Evolutionary conservation across 176 grass and related monocot genomes (phyloP), one percentile per base, ranked within the genome.

Genomic region (Chloris gayana): DNA sequence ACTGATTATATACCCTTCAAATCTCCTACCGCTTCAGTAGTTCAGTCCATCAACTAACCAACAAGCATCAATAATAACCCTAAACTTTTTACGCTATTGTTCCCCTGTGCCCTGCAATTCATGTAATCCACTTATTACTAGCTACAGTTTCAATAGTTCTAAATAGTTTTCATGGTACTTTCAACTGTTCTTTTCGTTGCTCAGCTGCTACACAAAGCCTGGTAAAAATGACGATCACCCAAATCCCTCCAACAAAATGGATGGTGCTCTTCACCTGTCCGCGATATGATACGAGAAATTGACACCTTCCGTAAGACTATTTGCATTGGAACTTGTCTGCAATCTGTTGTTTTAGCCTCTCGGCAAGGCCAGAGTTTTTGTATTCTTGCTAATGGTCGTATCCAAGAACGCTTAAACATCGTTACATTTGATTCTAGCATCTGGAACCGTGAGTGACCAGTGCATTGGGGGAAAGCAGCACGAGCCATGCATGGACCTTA

Each of bases 361-460:
- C 26, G 45, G 35, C n/a, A 72, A 12, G 35, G 26, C 50, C 50
- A 54, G 57, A 72, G 17, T 18, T 57, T 57, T 72, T 82, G 46
- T 35, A 59, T 24, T 27, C n/a, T 67, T 78, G 80, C 73, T 47
- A 60, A 66, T 73, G 67, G 74, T 39, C 27, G 17, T 65, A 21
- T 49, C 38, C 9, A 39, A 44, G 37, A 56, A 10, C 35, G 15
- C 18, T 37, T 25, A 59, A 59, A 24, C 22, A 9, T 75, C 30
- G 24, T 77, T 72, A 73, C 58, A 37, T 67, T 72, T 83, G 74
- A 45, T 59, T 72, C 9, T 77, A 63, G 25, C 14, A 19, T 25
- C 17, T 69, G 78, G 46, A 70, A 39, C 26, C 60, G 60, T 58
- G 73, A 37, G 38, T 72, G 15, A 29, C 46, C 59, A 35, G 56